These are phyloP conservation scores for Apophysomyces trapeziformis DNA, from an alignment of 371 early-diverging fungal species.

Conservation along the genomic window DNA sequence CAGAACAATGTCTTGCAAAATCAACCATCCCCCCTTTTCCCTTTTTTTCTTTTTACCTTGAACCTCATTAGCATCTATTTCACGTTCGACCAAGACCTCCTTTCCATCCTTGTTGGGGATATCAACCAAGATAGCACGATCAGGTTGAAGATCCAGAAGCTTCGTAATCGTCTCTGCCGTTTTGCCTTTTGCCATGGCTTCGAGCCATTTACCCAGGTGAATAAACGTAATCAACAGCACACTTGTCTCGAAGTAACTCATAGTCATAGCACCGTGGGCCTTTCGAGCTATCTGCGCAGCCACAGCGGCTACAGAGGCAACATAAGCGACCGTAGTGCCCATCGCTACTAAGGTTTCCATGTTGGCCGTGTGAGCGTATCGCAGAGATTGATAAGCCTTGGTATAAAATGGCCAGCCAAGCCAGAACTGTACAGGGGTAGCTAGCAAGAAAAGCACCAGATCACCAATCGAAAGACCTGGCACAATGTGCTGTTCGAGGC, in stretches of 20 bases:
- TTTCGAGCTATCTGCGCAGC: slow-evolving; percentile 54
- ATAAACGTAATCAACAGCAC: slow-evolving; percentile 74
- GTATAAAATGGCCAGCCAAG: slow-evolving; percentile 57
- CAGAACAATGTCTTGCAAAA: background rate
- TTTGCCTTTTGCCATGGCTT: slow-evolving; percentile 71
- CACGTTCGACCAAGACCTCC: slow-evolving; percentile 30
- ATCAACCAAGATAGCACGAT: slow-evolving; percentile 57
- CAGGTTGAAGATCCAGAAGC: slow-evolving; percentile 71
- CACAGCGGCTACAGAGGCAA: slow-evolving; percentile 59
- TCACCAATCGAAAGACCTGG: slow-evolving; percentile 56
- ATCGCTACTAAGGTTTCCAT: slow-evolving; percentile 75
- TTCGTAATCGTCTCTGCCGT: slow-evolving; percentile 73
- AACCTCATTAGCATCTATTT: slow-evolving; percentile 48
- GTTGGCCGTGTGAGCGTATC: slow-evolving; percentile 64
- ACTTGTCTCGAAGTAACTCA: slow-evolving; percentile 71
- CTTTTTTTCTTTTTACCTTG: slow-evolving; percentile 39
- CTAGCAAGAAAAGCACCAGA: slow-evolving; percentile 52
- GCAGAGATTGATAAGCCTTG: slow-evolving; percentile 58
- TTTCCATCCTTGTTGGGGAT: slow-evolving; percentile 12
- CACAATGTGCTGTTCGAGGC: slow-evolving; percentile 38
- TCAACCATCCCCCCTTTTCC: background rate
- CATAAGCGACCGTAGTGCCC: slow-evolving; percentile 71
- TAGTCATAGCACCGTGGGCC: slow-evolving; percentile 29
- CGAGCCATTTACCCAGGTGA: slow-evolving; percentile 72
- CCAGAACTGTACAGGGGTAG: slow-evolving; percentile 65